Evolutionary conservation across 2,329 filamentous ascomycete species (phyloP), one percentile per base, ranked within the genome.

Genomic region (Calonectria pteridis): DNA sequence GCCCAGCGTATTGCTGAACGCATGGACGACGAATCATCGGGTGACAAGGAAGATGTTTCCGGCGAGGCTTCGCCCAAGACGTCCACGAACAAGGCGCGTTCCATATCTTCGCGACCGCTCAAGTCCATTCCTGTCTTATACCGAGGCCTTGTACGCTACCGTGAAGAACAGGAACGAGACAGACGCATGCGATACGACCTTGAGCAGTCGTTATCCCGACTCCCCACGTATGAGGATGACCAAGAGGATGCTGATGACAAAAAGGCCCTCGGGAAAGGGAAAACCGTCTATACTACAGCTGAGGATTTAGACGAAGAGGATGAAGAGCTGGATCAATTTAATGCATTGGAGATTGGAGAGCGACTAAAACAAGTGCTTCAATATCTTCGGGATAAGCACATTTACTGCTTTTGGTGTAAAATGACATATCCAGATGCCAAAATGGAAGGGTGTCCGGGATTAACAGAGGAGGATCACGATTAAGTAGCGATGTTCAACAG

Each of bases 391-490:
- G 87, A 91, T 63, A 90, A 90, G 81, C 91, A 95, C 81, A 85
- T 88, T 55, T 99, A 99, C 83, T 99, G 97, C 86, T 98, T 98
- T 83, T 99, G 96, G 94, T 99, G 97, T 85, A 98, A 98, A 83
- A 94, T 90, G 84, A 87, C 88, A 67, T 99, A 98, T 83, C 90
- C 92, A 0, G 92, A 95, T 80, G 87, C 86, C 43, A 84, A 87
- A 43, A 93, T 98, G 93, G 95, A 97, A 16, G 96, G 94, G 0
- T 99, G 97, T 87, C 96, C 97, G 0, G 97, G 97, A 0, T 70
- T 93, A 43, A 94, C 92, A 0, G 97, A 98, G 84, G 95, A 98
- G 81, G 96, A 98, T 79, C 91, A 93, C 75, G 91, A 93, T 78
- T 86, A 64, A 26, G 51, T 40, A 58, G 14, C 11, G 18, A 28